phyloP scores from a whole-genome alignment of 257 asterid genomes.

The Rubia yunnanensis region DNA sequence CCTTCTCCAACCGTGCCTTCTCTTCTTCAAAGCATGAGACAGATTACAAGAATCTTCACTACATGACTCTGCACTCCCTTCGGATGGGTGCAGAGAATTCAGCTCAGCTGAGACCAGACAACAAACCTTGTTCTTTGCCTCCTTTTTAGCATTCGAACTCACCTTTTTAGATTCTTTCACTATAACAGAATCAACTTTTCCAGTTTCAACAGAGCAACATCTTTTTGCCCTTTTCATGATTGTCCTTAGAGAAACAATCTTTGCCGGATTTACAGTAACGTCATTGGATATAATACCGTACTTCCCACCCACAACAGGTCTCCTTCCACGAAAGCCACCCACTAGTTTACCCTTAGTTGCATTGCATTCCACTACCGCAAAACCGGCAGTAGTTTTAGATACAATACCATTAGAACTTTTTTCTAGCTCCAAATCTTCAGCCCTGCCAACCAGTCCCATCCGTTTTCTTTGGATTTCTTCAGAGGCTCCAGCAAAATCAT shows the following conservation, averaged over 20 bases:
- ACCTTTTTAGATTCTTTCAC: constrained; percentile 22
- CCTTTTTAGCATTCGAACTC: constrained; percentile 20
- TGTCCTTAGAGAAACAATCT: constrained; percentile 33
- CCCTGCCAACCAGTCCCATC: constrained; percentile 21
- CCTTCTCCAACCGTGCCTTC: constrained; percentile 17
- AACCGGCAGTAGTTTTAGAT: constrained; percentile 16
- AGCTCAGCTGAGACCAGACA: background rate
- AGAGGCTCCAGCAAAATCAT: constrained; percentile 16
- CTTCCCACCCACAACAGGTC: constrained; percentile 41
- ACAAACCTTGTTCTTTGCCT: constrained; percentile 12
- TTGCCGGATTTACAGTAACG: constrained; percentile 31
- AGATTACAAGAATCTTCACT: constrained; percentile 20
- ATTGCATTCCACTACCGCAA: constrained; percentile 21
- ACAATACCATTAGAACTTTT: constrained; percentile 19
- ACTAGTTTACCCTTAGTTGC: constrained; percentile 14
- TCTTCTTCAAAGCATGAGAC: constrained; percentile 19
- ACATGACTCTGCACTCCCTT: constrained; percentile 20
- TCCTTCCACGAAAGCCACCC: constrained; percentile 19
- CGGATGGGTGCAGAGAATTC: constrained; percentile 19
- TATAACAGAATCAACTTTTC: constrained; percentile 17
- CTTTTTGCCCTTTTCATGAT: constrained; percentile 23
- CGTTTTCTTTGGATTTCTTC: constrained; percentile 29
- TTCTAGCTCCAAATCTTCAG: constrained; percentile 19
- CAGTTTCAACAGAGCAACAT: constrained; percentile 13
- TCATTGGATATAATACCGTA: constrained; percentile 57